Conservation (phyloP, 1,284 basidiomycete genomes). For the Laetiporus sulphureus region DNA sequence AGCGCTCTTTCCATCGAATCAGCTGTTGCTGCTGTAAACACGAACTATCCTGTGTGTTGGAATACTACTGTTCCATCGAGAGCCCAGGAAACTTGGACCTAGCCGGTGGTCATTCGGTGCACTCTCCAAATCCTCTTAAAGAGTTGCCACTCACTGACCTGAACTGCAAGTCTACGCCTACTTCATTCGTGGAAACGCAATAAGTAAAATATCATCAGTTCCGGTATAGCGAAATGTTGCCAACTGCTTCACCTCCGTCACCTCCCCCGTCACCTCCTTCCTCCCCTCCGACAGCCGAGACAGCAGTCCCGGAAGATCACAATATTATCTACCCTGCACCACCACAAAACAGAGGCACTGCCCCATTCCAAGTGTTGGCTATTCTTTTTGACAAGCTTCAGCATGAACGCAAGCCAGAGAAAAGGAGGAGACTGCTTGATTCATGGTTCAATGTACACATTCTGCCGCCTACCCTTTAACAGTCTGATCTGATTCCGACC, state of each 20-base stretch:
- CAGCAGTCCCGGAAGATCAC: conserved; percentile 20
- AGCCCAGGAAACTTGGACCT: no score
- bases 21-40: no score
- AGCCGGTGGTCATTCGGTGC: no score
- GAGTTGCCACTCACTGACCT: no score
- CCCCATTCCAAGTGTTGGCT: conserved; percentile 60
- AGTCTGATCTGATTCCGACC: background rate
- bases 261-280: conserved; percentile 24
- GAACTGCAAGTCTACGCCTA: no score
- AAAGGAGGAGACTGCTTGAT: conserved; percentile 52
- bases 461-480: conserved; percentile 1
- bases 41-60: no score
- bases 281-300: conserved; percentile 9
- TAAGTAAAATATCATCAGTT: no score
- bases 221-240: conserved; percentile 46
- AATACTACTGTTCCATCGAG: no score
- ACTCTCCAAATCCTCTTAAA: no score
- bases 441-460: conserved; percentile 69
- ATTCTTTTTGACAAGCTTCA: conserved; percentile 66
- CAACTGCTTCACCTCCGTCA: conserved; percentile 48
- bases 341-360: conserved; percentile 56
- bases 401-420: conserved; percentile 63
- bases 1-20: no score
- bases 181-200: no score
- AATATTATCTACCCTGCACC: conserved; percentile 38